phyloP scores from a whole-genome alignment of 2,329 filamentous ascomycete genomes.

The Fonsecaea nubica region DNA sequence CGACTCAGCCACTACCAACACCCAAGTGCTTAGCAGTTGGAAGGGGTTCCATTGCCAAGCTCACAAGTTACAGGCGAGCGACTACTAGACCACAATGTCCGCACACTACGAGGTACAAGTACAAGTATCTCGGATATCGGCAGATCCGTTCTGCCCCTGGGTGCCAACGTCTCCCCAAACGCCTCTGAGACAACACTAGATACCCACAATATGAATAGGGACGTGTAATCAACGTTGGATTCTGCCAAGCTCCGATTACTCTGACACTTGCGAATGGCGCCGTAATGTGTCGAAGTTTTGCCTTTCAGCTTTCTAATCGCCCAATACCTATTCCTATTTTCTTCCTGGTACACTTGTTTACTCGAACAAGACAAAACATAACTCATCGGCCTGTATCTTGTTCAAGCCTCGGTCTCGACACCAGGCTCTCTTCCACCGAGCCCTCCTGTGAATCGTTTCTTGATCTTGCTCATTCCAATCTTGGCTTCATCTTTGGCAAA shows the following conservation, averaged over 20 bases:
- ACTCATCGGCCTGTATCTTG: background rate
- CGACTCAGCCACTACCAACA: background rate
- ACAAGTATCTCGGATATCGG: background rate
- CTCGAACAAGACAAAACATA: background rate
- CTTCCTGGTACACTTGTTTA: background rate
- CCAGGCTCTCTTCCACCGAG: constrained; percentile 84
- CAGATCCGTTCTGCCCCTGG: background rate
- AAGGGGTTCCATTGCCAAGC: background rate
- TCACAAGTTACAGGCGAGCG: background rate
- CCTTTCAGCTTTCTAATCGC: background rate
- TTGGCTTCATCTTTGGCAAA: constrained; percentile 90
- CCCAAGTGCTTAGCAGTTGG: background rate
- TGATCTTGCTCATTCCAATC: constrained; percentile 76
- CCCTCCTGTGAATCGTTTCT: constrained; percentile 72
- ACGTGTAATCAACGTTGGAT: background rate
- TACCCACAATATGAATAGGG: background rate
- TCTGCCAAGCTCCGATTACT: background rate
- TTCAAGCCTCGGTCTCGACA: constrained; percentile 74
- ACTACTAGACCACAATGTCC: background rate
- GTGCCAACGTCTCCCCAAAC: background rate
- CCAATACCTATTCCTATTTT: background rate
- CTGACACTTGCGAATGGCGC: background rate
- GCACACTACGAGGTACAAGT: background rate
- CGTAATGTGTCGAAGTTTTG: background rate
- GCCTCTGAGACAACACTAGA: background rate